Base-by-base conservation (phyloP, 225 moss, liverwort and hornwort species). In the Polytrichum commune region DNA sequence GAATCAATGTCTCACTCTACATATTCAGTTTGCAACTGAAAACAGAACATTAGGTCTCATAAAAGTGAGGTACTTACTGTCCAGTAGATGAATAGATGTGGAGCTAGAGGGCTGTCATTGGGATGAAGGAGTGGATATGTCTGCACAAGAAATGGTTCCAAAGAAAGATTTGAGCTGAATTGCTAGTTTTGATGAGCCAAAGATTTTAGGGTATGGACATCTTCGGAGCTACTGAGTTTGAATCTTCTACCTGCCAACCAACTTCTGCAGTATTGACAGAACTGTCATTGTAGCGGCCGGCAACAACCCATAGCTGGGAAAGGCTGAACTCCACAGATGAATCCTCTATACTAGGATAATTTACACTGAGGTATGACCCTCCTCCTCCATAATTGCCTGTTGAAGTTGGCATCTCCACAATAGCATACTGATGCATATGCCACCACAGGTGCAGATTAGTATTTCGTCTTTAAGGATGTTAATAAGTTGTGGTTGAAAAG, bases 51-150 rank as follows among this genome's bases (percentile, higher is more conserved):
- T 46, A 46, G 13, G 4, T 46, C 46, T 46, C 46, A 46, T 46
- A 46, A 10, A 46, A 13, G 13, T 13, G 13, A 46, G 46, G 35
- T 23, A 20, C 67, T 64, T 66, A 66, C 66, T 19, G 63, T 75
- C 75, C 75, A 75, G 58, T 75, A 75, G 22, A 75, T 38, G 75
- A 75, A 75, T 29, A 75, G 68, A 29, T 60, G 75, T 5, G 75
- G 68, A 25, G 68, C 55, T 19, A 68, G 58, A 3, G 60, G 57
- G 19, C 46, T 60, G 25, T 75, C 58, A 29, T 19, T 19, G 7
- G 65, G 7, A 19, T 65, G 65, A 8, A 18, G 7, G 10, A 16
- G 9, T 19, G 60, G 60, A 23, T 60, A 60, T 19, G 24, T 24
- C 66, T 66, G 66, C 66, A 24, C 16, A 46, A 35, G 19, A 32